Evolutionary conservation across 2,329 filamentous ascomycete species (phyloP).

Genomic region (Pseudocercospora fuligena): DNA sequence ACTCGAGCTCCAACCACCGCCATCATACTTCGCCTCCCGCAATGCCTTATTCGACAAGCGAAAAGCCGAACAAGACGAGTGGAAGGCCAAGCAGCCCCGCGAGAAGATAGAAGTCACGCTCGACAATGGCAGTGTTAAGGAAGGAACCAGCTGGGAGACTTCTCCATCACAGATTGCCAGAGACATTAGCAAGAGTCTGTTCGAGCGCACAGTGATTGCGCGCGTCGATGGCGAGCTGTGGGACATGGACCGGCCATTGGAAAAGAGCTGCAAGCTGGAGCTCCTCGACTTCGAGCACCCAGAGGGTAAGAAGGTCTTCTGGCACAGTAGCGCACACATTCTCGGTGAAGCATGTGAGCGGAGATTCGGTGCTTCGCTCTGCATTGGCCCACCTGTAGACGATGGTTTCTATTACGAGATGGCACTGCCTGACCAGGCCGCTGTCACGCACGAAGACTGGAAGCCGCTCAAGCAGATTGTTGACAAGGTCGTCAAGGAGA

Average conservation of each 20-base stretch:
- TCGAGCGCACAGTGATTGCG: constrained; percentile 85
- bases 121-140: constrained; percentile 70
- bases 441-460: constrained; percentile 78
- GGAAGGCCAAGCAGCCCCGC: constrained; percentile 71
- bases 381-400: constrained; percentile 89
- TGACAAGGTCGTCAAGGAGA: constrained; percentile 88
- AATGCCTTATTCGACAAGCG: constrained; percentile 87
- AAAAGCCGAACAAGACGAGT: constrained; percentile 81
- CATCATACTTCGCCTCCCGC: constrained; percentile 81
- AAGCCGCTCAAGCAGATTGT: constrained; percentile 82
- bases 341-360: constrained; percentile 94
- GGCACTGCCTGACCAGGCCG: constrained; percentile 73
- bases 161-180: constrained; percentile 79
- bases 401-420: constrained; percentile 98
- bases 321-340: constrained; percentile 94
- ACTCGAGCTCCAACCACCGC: constrained; percentile 58
- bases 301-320: constrained; percentile 91
- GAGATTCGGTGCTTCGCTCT: constrained; percentile 87
- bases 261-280: constrained; percentile 83
- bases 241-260: constrained; percentile 90
- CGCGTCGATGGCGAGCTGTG: constrained; percentile 84
- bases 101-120: constrained; percentile 76
- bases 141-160: constrained; percentile 88
- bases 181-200: constrained; percentile 81
- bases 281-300: constrained; percentile 79